Conservation (phyloP, 2,329 filamentous ascomycete species). For the Penicillium sp. region DNA sequence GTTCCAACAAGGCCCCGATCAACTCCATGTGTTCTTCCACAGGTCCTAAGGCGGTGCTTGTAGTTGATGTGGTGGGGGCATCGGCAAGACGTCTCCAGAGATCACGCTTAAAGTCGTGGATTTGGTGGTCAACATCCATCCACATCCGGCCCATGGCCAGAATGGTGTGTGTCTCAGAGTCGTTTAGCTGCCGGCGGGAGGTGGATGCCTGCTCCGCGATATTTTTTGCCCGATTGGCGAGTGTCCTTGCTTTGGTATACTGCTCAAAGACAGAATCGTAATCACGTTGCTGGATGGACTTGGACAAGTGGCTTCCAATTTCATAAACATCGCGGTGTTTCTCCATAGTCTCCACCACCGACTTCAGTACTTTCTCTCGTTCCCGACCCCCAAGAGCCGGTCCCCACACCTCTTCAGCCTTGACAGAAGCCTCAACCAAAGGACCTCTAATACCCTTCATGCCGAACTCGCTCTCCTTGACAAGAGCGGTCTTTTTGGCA, state of each 20-base stretch:
- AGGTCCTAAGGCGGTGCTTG: constrained; percentile 51
- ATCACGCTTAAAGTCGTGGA: constrained; percentile 82
- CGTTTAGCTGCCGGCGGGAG: constrained; percentile 59
- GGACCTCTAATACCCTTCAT: constrained; percentile 84
- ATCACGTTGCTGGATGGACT: constrained; percentile 86
- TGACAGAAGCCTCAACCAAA: constrained; percentile 82
- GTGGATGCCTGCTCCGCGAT: constrained; percentile 60
- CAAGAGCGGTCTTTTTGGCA: constrained; percentile 81
- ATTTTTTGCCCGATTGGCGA: constrained; percentile 72
- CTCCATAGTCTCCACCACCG: constrained; percentile 71
- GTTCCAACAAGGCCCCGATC: constrained; percentile 82
- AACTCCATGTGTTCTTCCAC: constrained; percentile 87
- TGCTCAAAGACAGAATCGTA: constrained; percentile 85
- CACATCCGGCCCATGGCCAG: constrained; percentile 90
- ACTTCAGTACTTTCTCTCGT: constrained; percentile 82
- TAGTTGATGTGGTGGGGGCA: constrained; percentile 58
- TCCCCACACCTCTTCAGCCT: constrained; percentile 96
- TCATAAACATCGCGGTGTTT: constrained; percentile 80
- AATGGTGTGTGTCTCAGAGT: constrained; percentile 80
- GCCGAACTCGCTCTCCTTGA: constrained; percentile 90
- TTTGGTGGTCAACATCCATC: constrained; percentile 85
- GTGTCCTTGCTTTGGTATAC: constrained; percentile 77
- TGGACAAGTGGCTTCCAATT: constrained; percentile 70
- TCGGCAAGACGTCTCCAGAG: constrained; percentile 78
- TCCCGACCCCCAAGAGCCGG: constrained; percentile 88